Evolutionary conservation across 2,329 filamentous ascomycete species (phyloP).

Genomic region (Biscogniauxia mediterranea): DNA sequence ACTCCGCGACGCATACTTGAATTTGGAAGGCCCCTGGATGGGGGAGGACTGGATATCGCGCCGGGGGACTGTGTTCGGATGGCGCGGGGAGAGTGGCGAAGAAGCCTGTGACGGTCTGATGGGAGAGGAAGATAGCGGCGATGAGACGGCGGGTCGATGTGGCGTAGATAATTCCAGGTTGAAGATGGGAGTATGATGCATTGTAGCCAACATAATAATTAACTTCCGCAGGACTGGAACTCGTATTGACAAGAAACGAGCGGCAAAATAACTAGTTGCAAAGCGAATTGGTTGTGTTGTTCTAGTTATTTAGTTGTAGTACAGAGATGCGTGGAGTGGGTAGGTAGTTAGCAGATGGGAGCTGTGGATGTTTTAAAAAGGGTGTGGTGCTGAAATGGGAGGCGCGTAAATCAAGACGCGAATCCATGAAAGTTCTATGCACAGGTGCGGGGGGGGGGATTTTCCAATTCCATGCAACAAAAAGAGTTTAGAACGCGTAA

Average conservation of each 20-base stretch:
- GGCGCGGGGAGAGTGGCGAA: constrained; percentile 41
- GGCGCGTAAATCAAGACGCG: neutral
- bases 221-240: too few relatives aligned
- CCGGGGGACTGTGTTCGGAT: constrained; percentile 41
- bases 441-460: neutral
- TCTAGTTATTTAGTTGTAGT: neutral
- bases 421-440: neutral
- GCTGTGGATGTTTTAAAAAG: neutral
- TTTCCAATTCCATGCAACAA: constrained; percentile 12
- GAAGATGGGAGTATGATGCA: constrained; percentile 42
- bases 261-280: neutral
- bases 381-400: too few relatives aligned
- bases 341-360: neutral
- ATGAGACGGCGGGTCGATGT: constrained; percentile 48
- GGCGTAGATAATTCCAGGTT: constrained; percentile 39
- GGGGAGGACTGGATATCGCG: constrained; percentile 42
- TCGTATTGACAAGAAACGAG: constrained; percentile 1
- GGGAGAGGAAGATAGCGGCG: constrained; percentile 59
- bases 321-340: neutral
- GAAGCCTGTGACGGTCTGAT: constrained; percentile 51
- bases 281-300: neutral
- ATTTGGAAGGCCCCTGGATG: constrained; percentile 25
- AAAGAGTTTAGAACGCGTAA: constrained; percentile 27
- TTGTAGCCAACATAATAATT: constrained; percentile 34
- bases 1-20: constrained; percentile 52